Percentiles rank a stretch among this genome's conserved stretches.
These are phyloP conservation scores for Gyromitra esculenta DNA, from an alignment of 2,329 filamentous ascomycete genomes.

Conservation along the genomic window DNA sequence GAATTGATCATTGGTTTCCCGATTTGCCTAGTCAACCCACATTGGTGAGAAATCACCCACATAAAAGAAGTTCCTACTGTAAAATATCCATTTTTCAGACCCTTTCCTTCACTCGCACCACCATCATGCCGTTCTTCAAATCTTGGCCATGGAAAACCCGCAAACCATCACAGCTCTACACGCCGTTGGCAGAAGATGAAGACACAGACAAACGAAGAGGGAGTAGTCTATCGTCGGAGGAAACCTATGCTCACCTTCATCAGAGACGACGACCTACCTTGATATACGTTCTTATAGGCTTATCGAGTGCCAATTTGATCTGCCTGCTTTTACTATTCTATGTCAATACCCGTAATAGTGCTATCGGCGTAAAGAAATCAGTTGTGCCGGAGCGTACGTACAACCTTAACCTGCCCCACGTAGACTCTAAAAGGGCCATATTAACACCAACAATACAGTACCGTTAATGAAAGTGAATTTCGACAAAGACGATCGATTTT, in stretches of 20 bases:
- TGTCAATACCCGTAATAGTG: neutral
- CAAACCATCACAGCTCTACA: neutral
- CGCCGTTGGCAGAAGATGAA: neutral
- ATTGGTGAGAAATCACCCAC: neutral
- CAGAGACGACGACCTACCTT: neutral
- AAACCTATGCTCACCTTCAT: neutral
- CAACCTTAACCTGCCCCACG: neutral
- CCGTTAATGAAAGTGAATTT: neutral
- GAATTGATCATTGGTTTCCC: neutral
- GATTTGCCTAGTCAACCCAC: neutral
- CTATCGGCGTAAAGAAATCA: neutral
- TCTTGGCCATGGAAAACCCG: neutral
- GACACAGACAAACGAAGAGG: neutral
- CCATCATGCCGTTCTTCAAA: neutral
- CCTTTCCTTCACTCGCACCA: neutral
- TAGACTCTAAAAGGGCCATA: neutral
- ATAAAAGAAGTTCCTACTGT: neutral
- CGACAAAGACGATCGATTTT: constrained; percentile 2
- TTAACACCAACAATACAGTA: neutral
- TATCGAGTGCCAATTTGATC: neutral
- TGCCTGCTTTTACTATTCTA: neutral
- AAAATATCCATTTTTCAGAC: neutral
- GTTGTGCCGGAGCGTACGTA: neutral
- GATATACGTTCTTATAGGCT: neutral
- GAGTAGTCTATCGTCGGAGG: neutral